A percentile compares a stretch with the other conserved stretches of the same genome.
These are phyloP conservation scores for Phaeophleospora eucalypticola DNA, from an alignment of 2,329 filamentous ascomycete species.

Conservation along the genomic window DNA sequence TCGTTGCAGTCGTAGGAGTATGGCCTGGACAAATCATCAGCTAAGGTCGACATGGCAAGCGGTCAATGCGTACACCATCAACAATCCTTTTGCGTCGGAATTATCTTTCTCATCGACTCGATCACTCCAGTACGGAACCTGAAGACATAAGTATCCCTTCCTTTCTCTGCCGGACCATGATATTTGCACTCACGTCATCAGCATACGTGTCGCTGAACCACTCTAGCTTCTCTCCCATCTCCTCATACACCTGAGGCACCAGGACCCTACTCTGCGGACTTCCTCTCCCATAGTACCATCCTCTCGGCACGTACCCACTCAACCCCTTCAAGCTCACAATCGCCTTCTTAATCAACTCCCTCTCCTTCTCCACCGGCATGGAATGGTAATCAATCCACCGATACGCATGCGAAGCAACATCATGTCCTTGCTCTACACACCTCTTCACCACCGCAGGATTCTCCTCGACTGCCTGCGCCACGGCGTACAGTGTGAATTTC, in stretches of 20 bases:
- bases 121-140: conserved; percentile 53
- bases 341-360: conserved; percentile 44
- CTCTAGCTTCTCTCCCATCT: conserved; percentile 49
- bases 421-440: conserved; percentile 49
- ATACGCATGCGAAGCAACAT: conserved; percentile 49
- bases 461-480: conserved; percentile 47
- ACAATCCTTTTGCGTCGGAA: conserved; percentile 43
- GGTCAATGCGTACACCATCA: conserved; percentile 41
- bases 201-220: conserved; percentile 53
- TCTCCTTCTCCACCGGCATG: conserved; percentile 45
- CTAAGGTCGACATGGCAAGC: not conserved
- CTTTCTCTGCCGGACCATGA: no score
- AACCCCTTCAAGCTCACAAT: conserved; percentile 41
- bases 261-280: conserved; percentile 46
- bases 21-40: conserved; percentile 3
- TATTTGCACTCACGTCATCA: conserved; percentile 42
- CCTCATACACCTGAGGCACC: conserved; percentile 49
- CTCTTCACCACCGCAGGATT: conserved; percentile 46
- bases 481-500: conserved; percentile 51
- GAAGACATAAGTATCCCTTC: conserved; percentile 1
- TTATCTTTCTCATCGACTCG: conserved; percentile 45
- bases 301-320: conserved; percentile 45
- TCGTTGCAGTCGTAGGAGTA: conserved; percentile 52
- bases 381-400: conserved; percentile 52
- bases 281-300: conserved; percentile 50